These are phyloP conservation scores for Teratosphaeria zuluensis DNA, from an alignment of 2,329 filamentous ascomycete species.

Conservation along the genomic window DNA sequence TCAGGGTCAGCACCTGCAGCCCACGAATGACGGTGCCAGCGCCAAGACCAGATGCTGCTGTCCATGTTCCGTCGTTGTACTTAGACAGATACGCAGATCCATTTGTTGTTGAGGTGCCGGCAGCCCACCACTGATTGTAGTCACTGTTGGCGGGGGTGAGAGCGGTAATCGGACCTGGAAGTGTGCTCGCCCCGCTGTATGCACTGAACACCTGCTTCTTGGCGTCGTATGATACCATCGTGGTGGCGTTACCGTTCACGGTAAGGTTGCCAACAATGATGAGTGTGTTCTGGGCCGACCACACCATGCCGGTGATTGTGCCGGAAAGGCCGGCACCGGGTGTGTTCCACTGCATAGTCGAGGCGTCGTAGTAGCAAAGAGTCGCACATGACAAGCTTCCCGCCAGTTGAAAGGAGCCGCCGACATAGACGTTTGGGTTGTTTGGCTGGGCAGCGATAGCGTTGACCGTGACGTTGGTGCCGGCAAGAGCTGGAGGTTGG, in stretches of 20 bases:
- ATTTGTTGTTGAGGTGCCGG: conserved; percentile 52
- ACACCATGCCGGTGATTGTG: conserved; percentile 61
- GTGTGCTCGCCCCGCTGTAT: conserved; percentile 50
- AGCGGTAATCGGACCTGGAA: conserved; percentile 73
- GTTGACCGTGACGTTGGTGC: conserved; percentile 62
- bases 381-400: conserved; percentile 73
- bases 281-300: conserved; percentile 62
- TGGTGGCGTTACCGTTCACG: conserved; percentile 54
- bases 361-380: conserved; percentile 69
- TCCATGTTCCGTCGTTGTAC: conserved; percentile 62
- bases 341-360: conserved; percentile 65
- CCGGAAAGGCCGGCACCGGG: conserved; percentile 66
- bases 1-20: conserved; percentile 70
- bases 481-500: conserved; percentile 68
- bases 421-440: conserved; percentile 70
- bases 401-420: conserved; percentile 72
- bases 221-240: conserved; percentile 64
- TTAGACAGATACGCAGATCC: conserved; percentile 71
- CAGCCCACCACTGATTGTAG: conserved; percentile 68
- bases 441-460: conserved; percentile 64
- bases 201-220: conserved; percentile 56
- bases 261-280: conserved; percentile 70
- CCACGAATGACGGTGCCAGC: conserved; percentile 61
- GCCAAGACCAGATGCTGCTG: conserved; percentile 55
- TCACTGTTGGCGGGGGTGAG: conserved; percentile 65